A percentile compares a stretch with the other conserved stretches of the same genome.
Evolutionary conservation across 225 moss, liverwort and hornwort species (phyloP).

Genomic region (Pseudoscleropodium purum): DNA sequence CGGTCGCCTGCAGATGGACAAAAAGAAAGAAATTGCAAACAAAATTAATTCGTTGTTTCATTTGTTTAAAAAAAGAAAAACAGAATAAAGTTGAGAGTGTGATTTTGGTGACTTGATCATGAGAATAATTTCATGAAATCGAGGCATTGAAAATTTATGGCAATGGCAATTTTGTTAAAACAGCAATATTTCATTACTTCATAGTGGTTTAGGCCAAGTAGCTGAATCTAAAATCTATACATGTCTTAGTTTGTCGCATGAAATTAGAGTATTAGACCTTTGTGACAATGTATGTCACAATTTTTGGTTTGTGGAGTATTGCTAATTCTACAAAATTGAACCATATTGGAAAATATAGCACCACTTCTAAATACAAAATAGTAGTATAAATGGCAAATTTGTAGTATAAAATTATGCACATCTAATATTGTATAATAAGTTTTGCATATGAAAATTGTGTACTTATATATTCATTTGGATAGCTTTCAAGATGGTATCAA

Average conservation of each 20-base stretch:
- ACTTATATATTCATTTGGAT: too few species aligned
- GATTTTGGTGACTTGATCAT: neutral
- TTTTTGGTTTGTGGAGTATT: neutral
- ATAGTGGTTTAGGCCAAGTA: fast-evolving
- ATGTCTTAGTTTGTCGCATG: neutral
- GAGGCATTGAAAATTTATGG: neutral
- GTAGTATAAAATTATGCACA: neutral
- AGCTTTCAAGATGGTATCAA: too few species aligned
- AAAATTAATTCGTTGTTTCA: neutral
- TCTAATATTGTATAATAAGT: too few species aligned
- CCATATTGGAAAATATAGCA: neutral
- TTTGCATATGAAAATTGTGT: too few species aligned
- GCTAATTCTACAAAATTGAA: neutral
- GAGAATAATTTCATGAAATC: neutral
- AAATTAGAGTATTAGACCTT: neutral
- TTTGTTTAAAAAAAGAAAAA: too few species aligned
- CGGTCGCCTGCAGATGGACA: neutral
- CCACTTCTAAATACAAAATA: neutral
- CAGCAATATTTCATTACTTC: neutral
- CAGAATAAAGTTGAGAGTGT: neutral
- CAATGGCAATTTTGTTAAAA: fast-evolving
- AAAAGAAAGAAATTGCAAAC: too few species aligned
- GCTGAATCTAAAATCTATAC: neutral
- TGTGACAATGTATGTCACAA: neutral
- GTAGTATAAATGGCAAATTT: neutral